These are phyloP conservation scores for Claviceps pazoutovae DNA, from an alignment of 2,329 filamentous ascomycete species.

Conservation along the genomic window DNA sequence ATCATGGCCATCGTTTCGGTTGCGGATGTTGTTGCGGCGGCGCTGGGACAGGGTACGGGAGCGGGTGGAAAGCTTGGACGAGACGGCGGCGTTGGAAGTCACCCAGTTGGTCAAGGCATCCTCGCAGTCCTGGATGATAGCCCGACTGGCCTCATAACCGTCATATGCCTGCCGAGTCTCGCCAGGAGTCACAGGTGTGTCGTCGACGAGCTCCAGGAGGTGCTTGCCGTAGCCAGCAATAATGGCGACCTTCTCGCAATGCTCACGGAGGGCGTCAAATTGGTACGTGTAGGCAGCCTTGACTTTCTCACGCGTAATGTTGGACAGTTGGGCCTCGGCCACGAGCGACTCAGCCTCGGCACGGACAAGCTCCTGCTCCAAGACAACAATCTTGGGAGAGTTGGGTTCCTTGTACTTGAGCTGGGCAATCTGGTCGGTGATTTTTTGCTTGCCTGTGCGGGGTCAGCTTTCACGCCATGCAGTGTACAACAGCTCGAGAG, in stretches of 20 bases:
- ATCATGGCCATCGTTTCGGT: constrained; percentile 59
- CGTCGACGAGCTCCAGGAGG: constrained; percentile 89
- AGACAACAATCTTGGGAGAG: constrained; percentile 90
- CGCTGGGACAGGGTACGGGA: constrained; percentile 79
- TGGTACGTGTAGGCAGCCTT: constrained; percentile 98
- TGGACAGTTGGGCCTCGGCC: constrained; percentile 93
- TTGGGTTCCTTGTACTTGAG: constrained; percentile 99
- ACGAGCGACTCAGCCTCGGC: constrained; percentile 98
- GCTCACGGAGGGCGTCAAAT: constrained; percentile 92
- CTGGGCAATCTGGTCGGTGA: constrained; percentile 95
- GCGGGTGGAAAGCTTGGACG: constrained; percentile 73
- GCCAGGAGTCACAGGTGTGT: constrained; percentile 90
- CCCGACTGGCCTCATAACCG: constrained; percentile 95
- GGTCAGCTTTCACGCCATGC: neutral
- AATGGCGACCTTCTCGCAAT: constrained; percentile 95
- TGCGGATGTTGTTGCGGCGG: constrained; percentile 56
- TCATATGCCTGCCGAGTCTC: constrained; percentile 94
- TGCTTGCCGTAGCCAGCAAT: constrained; percentile 98
- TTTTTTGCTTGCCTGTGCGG: constrained; percentile 85
- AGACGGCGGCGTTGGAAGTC: constrained; percentile 74
- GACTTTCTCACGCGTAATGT: constrained; percentile 98
- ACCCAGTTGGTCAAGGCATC: constrained; percentile 97
- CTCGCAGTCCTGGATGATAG: constrained; percentile 98
- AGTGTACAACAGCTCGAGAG: neutral
- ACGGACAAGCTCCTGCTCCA: constrained; percentile 96